Base-by-base conservation (phyloP, 2,329 filamentous ascomycete genomes). In the Colletotrichum melonis region DNA sequence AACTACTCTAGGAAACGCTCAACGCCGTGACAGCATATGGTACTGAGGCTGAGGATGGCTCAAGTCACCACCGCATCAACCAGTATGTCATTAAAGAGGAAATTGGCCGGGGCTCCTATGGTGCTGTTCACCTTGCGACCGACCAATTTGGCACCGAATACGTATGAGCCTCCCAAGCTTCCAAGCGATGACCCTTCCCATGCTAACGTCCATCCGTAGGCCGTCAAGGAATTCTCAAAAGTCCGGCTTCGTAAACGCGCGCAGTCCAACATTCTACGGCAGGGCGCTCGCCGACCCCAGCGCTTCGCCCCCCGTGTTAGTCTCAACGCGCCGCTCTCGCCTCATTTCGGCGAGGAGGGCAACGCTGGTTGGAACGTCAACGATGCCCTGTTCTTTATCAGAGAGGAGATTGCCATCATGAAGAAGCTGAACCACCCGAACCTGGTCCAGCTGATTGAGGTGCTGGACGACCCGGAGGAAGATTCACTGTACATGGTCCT, bases 401-500 rank as follows among this genome's bases (percentile, higher is more conserved):
- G 95, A 74, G 94, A 98, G 82, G 97, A 99, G 83, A 97, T 98
- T 78, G 97, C 97, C 72, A 97, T 98, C 80, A 98, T 99, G 95
- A 99, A 98, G 87, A 98, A 98, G 84, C 88, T 98, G 59, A 92
- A 98, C 79, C 97, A 99, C 80, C 93, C 92, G 32, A 99, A 98
- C 79, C 86, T 99, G n/a, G 96, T 98, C 16, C 92, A 93, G 58
- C 86, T 99, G 63, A 94, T 97, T 76, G 97, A 99, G 83, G 97
- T 99, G 3, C 86, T 99, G 64, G 97, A 98, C 81, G 97, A 98
- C 80, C 96, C 97, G 0, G 92, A 96, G 60, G 95, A 98, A 80
- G 97, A 99, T 82, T 98, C 95, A 3, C 85, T 99, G 14, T 99
- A 98, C 84, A 98, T 99, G 94, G 97, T 99, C 26, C 89, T 99